Conservation (phyloP, 768 basidiomycete genomes). For the Tylopilus sp. region DNA sequence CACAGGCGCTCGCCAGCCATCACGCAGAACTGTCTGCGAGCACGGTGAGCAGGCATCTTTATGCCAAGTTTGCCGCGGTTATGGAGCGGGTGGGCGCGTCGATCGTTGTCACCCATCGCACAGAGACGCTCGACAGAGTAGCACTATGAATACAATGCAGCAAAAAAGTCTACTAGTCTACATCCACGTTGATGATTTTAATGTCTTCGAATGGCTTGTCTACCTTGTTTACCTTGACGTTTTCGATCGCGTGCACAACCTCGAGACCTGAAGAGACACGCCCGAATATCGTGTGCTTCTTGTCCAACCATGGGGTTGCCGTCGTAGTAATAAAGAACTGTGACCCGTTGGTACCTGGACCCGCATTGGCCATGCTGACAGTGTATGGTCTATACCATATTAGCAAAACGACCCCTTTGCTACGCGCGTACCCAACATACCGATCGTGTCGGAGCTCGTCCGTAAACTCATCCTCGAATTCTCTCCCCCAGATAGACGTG, state of each 20-base stretch:
- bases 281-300: slow-evolving; percentile 91
- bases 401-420: neutral
- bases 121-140: slow-evolving; percentile 43
- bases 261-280: slow-evolving; percentile 84
- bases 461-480: slow-evolving; percentile 93
- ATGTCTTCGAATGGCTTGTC: slow-evolving; percentile 95
- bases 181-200: slow-evolving; percentile 78
- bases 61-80: slow-evolving; percentile 32
- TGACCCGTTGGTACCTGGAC: slow-evolving; percentile 86
- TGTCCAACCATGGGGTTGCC: slow-evolving; percentile 90
- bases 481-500: slow-evolving; percentile 82
- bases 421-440: slow-evolving; percentile 35
- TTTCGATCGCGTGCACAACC: slow-evolving; percentile 89
- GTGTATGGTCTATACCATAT: slow-evolving; percentile 73
- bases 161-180: slow-evolving; percentile 47
- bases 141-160: slow-evolving; percentile 36
- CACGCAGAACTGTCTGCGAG: slow-evolving; percentile 14
- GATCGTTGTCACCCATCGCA: slow-evolving; percentile 29
- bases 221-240: slow-evolving; percentile 76
- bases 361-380: slow-evolving; percentile 93
- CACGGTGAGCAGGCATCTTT: slow-evolving; percentile 31
- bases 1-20: slow-evolving; percentile 25
- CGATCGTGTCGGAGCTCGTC: slow-evolving; percentile 89
- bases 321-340: slow-evolving; percentile 99
- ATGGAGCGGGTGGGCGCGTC: slow-evolving; percentile 23